Evolutionary conservation across 148 eudicot genomes (phyloP).

Genomic region (Dysphania ambrosioides): DNA sequence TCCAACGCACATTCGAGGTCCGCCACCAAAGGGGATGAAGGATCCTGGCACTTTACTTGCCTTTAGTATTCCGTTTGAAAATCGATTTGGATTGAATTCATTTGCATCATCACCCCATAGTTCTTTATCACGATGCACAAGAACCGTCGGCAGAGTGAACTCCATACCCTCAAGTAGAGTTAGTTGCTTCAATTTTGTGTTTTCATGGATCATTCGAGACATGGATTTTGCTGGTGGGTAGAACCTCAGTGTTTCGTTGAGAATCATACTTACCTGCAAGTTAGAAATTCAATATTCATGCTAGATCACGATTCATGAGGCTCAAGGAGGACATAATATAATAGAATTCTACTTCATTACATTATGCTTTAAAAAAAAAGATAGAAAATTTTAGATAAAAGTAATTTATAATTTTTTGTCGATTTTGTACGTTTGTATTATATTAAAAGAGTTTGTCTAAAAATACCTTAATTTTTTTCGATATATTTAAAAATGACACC

Average conservation of each 20-base stretch:
- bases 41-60: slow-evolving; percentile 7
- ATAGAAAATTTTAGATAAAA: too few relatives aligned
- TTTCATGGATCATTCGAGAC: slow-evolving; percentile 12
- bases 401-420: too few relatives aligned
- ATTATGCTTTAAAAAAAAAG: too few relatives aligned
- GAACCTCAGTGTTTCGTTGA: slow-evolving; percentile 38
- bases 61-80: slow-evolving; percentile 16
- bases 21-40: slow-evolving; percentile 27
- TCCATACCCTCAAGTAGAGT: slow-evolving; percentile 29
- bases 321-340: not conserved
- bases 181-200: slow-evolving; percentile 29
- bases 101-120: slow-evolving; percentile 40
- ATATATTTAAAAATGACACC: too few relatives aligned
- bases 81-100: slow-evolving; percentile 26
- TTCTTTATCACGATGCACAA: slow-evolving; percentile 38
- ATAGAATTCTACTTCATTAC: too few relatives aligned
- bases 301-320: not conserved
- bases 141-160: slow-evolving; percentile 29
- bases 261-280: slow-evolving; percentile 37
- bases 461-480: too few relatives aligned
- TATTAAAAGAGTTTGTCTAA: too few relatives aligned
- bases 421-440: too few relatives aligned
- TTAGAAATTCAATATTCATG: too few relatives aligned
- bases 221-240: slow-evolving; percentile 38
- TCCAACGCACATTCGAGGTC: slow-evolving; percentile 27